A percentile compares a stretch with the other conserved stretches of the same genome.
These are phyloP conservation scores for Heracleum sosnowskyi DNA, from an alignment of 129 eudicot genomes.

Conservation along the genomic window DNA sequence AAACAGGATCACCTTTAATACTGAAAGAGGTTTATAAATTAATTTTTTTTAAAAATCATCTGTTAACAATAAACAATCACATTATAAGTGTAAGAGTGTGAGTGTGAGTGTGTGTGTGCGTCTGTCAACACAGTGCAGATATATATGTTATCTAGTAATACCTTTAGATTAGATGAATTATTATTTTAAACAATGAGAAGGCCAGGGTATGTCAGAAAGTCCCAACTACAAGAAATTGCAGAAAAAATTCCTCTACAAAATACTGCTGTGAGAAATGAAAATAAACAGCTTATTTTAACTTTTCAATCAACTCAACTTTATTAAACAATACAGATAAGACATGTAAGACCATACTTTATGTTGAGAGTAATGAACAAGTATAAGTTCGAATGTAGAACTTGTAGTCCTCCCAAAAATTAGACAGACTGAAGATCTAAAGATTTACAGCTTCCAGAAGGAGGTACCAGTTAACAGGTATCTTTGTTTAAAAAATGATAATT, in stretches of 20 bases:
- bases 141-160: background rate
- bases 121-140: too few species aligned
- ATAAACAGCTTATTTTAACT: background rate
- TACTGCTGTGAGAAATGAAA: background rate
- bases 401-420: background rate
- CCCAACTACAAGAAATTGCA: background rate
- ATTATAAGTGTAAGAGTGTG: background rate
- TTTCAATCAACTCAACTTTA: background rate
- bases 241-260: background rate
- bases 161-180: background rate
- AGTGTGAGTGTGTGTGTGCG: background rate
- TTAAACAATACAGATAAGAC: background rate
- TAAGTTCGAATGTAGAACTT: background rate
- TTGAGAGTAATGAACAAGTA: background rate
- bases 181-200: background rate
- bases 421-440: conserved; percentile 6
- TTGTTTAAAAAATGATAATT: background rate
- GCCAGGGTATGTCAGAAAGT: background rate
- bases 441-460: background rate
- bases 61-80: background rate
- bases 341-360: background rate
- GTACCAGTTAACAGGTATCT: background rate
- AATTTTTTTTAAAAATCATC: background rate
- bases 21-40: background rate
- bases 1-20: background rate